phyloP scores from a whole-genome alignment of 352 stramenopile genomes.

The Phytophthora pisi region DNA sequence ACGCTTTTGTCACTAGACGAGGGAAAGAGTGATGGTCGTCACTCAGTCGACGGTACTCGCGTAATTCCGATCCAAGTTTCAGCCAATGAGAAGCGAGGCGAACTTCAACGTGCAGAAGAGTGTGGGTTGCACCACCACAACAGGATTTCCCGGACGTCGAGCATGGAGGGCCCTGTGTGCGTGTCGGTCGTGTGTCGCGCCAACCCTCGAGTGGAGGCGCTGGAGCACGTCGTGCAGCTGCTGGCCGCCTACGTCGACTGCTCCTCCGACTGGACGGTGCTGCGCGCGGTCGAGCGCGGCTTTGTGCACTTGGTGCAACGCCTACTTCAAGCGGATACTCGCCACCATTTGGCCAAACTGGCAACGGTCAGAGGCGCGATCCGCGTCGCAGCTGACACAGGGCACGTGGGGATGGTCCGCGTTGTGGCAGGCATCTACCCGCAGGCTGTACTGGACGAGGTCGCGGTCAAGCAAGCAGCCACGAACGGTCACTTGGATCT shows the following conservation, averaged over 20 bases:
- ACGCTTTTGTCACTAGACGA: conserved; percentile 1
- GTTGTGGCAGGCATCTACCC: conserved; percentile 16
- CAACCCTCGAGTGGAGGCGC: conserved; percentile 22
- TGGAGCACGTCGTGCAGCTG: conserved; percentile 48
- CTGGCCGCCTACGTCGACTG: conserved; percentile 43
- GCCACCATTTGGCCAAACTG: conserved; percentile 14
- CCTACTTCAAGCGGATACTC: conserved; percentile 38
- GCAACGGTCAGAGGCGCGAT: conserved; percentile 22
- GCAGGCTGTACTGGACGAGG: conserved; percentile 22
- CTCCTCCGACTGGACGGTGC: conserved; percentile 48
- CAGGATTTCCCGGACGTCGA: conserved; percentile 5
- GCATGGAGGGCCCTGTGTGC: conserved; percentile 14
- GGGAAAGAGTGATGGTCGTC: not conserved
- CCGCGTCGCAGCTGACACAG: conserved; percentile 42
- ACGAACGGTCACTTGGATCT: conserved; percentile 31
- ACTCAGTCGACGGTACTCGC: not conserved
- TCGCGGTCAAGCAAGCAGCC: conserved; percentile 29
- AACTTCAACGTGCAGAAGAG: conserved; percentile 8
- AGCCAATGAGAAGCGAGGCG: conserved; percentile 3
- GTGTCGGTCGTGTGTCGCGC: conserved; percentile 34
- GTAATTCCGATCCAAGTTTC: conserved; percentile 2
- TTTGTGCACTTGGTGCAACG: conserved; percentile 48
- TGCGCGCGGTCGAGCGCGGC: conserved; percentile 38
- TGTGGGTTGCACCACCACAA: conserved; percentile 25
- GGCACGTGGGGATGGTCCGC: conserved; percentile 29